These are phyloP conservation scores for Paecilomyces sp. DNA, from an alignment of 2,329 filamentous ascomycete species.

Conservation along the genomic window DNA sequence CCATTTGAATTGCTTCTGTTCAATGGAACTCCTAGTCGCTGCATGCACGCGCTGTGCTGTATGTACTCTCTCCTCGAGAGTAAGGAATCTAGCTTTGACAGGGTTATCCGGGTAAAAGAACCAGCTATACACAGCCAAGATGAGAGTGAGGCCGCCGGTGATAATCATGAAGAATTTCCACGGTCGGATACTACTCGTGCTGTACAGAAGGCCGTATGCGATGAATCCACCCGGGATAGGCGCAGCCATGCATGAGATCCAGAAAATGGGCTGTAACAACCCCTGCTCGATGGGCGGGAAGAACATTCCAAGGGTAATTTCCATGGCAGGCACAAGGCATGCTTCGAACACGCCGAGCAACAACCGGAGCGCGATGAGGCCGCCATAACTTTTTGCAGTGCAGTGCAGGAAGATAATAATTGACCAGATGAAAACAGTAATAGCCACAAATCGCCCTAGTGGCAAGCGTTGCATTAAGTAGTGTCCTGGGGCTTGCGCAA, in stretches of 20 bases:
- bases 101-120: slow-evolving; percentile 13
- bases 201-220: slow-evolving; percentile 34
- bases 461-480: slow-evolving; percentile 36
- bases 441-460: slow-evolving; percentile 28
- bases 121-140: slow-evolving; percentile 16
- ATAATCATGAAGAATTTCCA: slow-evolving; percentile 37
- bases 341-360: slow-evolving; percentile 30
- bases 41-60: slow-evolving; percentile 10
- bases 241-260: slow-evolving; percentile 23
- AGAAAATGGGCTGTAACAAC: slow-evolving; percentile 46
- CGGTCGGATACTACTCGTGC: slow-evolving; percentile 10
- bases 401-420: slow-evolving; percentile 33
- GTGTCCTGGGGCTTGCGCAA: slow-evolving; percentile 32
- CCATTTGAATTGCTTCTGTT: slow-evolving; percentile 13
- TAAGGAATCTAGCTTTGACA: slow-evolving; percentile 8
- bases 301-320: slow-evolving; percentile 36
- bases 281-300: slow-evolving; percentile 41
- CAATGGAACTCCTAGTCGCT: slow-evolving; percentile 10
- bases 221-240: slow-evolving; percentile 33
- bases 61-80: slow-evolving; percentile 8
- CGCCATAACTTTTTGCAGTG: slow-evolving; percentile 24
- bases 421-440: slow-evolving; percentile 25
- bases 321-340: slow-evolving; percentile 33
- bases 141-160: slow-evolving; percentile 27
- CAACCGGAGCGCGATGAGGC: slow-evolving; percentile 29